Evolutionary conservation across 805 yeast species (phyloP), one percentile per base, ranked within the genome.

Genomic region (Yarrowia sp.): DNA sequence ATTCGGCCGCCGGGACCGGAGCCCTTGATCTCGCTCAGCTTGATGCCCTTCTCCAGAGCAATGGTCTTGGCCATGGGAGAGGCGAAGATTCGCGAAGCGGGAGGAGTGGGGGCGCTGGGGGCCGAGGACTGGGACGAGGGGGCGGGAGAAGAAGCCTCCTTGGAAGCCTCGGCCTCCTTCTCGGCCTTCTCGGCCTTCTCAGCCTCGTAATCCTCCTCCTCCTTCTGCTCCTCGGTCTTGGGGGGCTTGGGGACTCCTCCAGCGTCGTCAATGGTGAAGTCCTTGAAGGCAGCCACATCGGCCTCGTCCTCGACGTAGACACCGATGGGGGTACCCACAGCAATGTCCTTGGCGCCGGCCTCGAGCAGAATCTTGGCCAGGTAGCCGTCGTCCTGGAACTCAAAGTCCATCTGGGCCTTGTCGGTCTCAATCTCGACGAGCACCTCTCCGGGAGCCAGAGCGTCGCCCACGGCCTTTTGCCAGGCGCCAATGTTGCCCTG

Each of bases 371-470:
- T 89, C 83, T 92, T 91, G 71, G 97, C 97, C 75, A 92, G 81
- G 81, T 76, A 92, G 66, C 97, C 97, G 71, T 94, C 99, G 73
- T 94, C 99, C 71, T 84, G 91, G 3, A 97, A 95, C 81, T 94
- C 98, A 71, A 93, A 95, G 79, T 94, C 97, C 93, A 94, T 94
- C 73, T 92, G 90, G 50, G 98, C 98, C 83, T 94, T 94, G 80
- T 94, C 99, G 70, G 99, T 95, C 82, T 95, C 99, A 71, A 95
- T 88, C 79, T 95, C 99, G 69, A 97, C 97, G 75, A 95, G 85
- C 49, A 95, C 88, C 91, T 95, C 98, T 79, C 99, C 99, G 20
- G 98, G 95, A 38, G 84, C 75, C 72, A 95, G 86, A 78, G 86
- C 80, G 78, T 95, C 99, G 76, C 99, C 99, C 44, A 88, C 91